A percentile compares a stretch with the other conserved stretches of the same genome.
Evolutionary conservation across 306 rosid species (phyloP).

Genomic region (Pyrus bretschneideri): DNA sequence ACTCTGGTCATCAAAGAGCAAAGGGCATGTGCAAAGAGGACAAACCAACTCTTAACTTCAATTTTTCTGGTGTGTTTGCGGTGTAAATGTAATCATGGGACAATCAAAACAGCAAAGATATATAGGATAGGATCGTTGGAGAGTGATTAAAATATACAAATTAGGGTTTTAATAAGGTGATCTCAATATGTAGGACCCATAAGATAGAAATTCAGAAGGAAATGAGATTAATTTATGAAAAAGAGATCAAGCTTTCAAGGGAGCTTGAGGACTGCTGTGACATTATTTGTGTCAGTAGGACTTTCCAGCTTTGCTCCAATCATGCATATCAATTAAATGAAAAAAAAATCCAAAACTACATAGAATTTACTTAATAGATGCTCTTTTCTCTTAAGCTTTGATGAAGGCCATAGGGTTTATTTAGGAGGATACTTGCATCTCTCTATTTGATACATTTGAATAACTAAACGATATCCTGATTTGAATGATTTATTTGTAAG

Average conservation of each 20-base stretch:
- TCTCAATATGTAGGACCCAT: not conserved
- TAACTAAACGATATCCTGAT: too few species aligned
- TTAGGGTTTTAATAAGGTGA: not conserved
- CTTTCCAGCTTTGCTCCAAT: constrained; percentile 1
- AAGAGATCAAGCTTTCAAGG: not conserved
- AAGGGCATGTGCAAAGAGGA: not conserved
- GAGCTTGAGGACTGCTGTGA: not conserved
- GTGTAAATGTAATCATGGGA: not conserved
- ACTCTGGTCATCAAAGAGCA: not conserved
- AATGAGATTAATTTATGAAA: not conserved
- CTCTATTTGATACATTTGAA: too few species aligned
- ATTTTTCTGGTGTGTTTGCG: not conserved
- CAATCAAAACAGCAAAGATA: not conserved
- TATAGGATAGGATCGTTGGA: not conserved
- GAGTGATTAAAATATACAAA: not conserved
- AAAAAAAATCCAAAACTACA: not conserved
- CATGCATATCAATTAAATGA: not conserved
- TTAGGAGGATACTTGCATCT: too few species aligned
- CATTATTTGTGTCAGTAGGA: not conserved
- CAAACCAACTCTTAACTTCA: not conserved
- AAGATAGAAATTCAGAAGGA: not conserved
- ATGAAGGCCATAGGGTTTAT: not conserved
- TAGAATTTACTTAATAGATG: too few species aligned
- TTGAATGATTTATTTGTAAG: too few species aligned
- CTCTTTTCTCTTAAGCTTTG: not conserved